Evolutionary conservation across 352 stramenopile genomes (phyloP).

Genomic region (Phytopythium oedochilum): DNA sequence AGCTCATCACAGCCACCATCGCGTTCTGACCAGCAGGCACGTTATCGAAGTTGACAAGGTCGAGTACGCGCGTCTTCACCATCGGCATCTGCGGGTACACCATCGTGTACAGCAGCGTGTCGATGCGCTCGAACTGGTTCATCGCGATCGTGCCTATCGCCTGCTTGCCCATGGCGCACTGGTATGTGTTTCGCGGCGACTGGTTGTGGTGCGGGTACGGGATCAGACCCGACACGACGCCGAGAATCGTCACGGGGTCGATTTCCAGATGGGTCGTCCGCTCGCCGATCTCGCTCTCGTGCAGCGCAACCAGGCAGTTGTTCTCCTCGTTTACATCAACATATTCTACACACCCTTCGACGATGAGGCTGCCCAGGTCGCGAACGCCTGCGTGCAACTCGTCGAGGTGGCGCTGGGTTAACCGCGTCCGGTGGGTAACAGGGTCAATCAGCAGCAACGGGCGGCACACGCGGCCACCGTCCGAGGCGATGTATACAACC

Average conservation of each 20-base stretch:
- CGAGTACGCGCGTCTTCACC: slow-evolving; percentile 98
- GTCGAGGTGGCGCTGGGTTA: slow-evolving; percentile 96
- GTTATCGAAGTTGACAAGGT: slow-evolving; percentile 98
- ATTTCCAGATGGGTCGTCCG: slow-evolving; percentile 99
- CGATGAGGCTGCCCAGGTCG: slow-evolving; percentile 81
- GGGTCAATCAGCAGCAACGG: slow-evolving; percentile 94
- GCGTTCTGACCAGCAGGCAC: slow-evolving; percentile 98
- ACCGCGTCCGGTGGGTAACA: slow-evolving; percentile 82
- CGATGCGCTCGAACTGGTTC: slow-evolving; percentile 99
- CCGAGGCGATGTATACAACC: slow-evolving; percentile 97
- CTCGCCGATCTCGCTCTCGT: slow-evolving; percentile 88
- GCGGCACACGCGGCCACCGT: slow-evolving; percentile 97
- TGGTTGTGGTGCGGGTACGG: slow-evolving; percentile 99
- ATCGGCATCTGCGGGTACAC: slow-evolving; percentile 99
- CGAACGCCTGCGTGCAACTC: slow-evolving; percentile 77
- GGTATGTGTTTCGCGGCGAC: slow-evolving; percentile 99
- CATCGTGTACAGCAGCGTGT: slow-evolving; percentile 98
- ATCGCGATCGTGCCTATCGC: slow-evolving; percentile 99
- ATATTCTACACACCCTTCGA: slow-evolving; percentile 98
- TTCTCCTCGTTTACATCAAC: slow-evolving; percentile 99
- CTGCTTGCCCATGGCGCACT: slow-evolving; percentile 99
- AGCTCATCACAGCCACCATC: slow-evolving; percentile 99
- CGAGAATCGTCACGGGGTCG: slow-evolving; percentile 98
- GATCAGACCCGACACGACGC: slow-evolving; percentile 98
- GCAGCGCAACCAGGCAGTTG: slow-evolving; percentile 98